Evolutionary conservation across 768 basidiomycete genomes (phyloP), one percentile per base, ranked within the genome.

Genomic region (Hydnomerulius pinastri): DNA sequence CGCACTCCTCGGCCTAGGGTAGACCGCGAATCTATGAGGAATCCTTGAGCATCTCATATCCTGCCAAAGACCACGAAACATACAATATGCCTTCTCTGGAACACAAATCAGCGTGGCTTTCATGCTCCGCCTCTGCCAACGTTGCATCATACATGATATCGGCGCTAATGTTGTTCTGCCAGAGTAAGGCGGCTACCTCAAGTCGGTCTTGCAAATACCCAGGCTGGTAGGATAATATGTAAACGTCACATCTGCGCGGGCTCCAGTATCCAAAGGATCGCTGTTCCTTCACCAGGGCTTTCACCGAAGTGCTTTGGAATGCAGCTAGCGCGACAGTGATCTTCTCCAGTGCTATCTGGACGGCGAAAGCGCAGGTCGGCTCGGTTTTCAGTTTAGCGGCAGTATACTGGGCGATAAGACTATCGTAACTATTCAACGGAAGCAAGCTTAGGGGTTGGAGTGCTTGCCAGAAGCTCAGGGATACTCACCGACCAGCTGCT

Each of bases 261-360:
- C 88, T 89, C 90, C 89, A 93, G 61, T 83, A 89, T 0, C 92
- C 91, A 53, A 91, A 93, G 0, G 92, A 91, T 10, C 83, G 81
- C 52, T 85, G 81, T 60, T 91, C 88, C 64, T 87, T 91, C 45
- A 90, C 73, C 5, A 90, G 74, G 3, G 78, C 77, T 63, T 83
- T 84, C 30, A 90, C 78, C 1, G 85, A 83, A 1, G 71, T 65
- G 8, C 79, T 78, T 61, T 92, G 90, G 62, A 81, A 87, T 2
- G 81, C 73, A 0, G 87, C 89, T 2, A 92, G 73, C 10, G 81
- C 77, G 1, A 77, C 70, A 0, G 86, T 81, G 52, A 93, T 88
- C 71, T 86, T 88, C 63, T 92, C 88, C 4, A 92, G 70, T 4
- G 84, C 82, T 30, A 93, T 85, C 56, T 92, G 90, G 8, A 92